These are phyloP conservation scores for Avicennia marina DNA, from an alignment of 257 asterid genomes.

Conservation along the genomic window DNA sequence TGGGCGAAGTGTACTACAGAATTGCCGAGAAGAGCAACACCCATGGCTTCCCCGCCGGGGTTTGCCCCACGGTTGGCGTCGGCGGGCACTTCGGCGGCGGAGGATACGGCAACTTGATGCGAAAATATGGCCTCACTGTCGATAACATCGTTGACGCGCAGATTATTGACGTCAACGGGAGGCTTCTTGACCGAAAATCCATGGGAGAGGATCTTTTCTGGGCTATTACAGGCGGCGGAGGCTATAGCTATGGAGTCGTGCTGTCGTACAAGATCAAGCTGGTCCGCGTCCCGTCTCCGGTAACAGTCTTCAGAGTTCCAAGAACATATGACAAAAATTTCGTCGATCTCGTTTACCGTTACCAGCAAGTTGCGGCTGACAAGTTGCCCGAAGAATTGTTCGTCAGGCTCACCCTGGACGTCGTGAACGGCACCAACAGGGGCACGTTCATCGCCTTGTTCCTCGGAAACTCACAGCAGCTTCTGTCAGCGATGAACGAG, in stretches of 20 bases:
- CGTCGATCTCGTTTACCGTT: conserved; percentile 27
- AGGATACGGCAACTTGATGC: conserved; percentile 20
- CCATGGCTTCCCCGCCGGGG: conserved; percentile 20
- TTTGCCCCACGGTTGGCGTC: conserved; percentile 20
- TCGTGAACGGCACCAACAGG: conserved; percentile 32
- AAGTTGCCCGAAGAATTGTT: conserved; percentile 31
- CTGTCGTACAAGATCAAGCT: conserved; percentile 13
- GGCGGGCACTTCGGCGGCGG: conserved; percentile 28
- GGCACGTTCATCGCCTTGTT: conserved; percentile 34
- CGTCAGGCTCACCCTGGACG: conserved; percentile 29
- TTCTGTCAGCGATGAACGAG: conserved; percentile 22
- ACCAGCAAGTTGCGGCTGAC: conserved; percentile 28
- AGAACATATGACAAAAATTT: conserved; percentile 25
- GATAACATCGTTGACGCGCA: conserved; percentile 22
- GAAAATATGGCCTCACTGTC: conserved; percentile 18
- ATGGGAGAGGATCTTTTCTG: conserved; percentile 28
- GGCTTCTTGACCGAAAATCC: conserved; percentile 10
- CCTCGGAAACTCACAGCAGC: conserved; percentile 38
- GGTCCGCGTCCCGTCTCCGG: background rate
- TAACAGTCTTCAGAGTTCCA: conserved; percentile 29
- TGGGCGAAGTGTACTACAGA: conserved; percentile 46
- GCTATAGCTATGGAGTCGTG: conserved; percentile 18
- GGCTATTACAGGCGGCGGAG: conserved; percentile 27
- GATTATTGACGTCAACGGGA: conserved; percentile 11
- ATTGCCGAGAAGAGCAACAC: conserved; percentile 33